phyloP scores from a whole-genome alignment of 768 basidiomycete species.

The Leccinum aurantiacum region DNA sequence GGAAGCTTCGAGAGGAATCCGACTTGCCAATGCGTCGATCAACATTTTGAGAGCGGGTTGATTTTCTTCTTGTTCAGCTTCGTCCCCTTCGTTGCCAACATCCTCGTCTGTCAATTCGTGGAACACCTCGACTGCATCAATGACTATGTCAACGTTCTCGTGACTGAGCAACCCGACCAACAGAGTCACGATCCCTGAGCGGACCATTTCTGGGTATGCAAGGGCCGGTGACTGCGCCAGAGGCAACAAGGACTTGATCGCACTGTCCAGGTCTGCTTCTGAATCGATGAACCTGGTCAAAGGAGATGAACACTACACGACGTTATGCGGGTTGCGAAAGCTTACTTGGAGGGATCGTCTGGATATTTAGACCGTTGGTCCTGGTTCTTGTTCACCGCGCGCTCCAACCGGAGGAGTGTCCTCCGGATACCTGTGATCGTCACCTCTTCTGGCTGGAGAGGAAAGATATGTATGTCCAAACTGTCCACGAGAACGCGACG shows the following conservation, averaged over 20 bases:
- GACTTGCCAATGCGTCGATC: constrained; percentile 71
- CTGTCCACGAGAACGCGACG: neutral
- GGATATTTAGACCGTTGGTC: constrained; percentile 96
- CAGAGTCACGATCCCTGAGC: constrained; percentile 64
- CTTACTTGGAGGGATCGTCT: constrained; percentile 86
- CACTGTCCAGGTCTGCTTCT: constrained; percentile 88
- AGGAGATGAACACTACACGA: constrained; percentile 5
- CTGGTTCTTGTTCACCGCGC: constrained; percentile 91
- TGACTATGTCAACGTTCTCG: constrained; percentile 97
- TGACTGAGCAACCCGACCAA: constrained; percentile 88
- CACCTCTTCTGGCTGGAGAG: constrained; percentile 59
- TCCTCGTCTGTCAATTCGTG: constrained; percentile 98
- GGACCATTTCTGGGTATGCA: constrained; percentile 88
- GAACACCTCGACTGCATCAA: constrained; percentile 89
- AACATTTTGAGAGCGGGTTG: constrained; percentile 73
- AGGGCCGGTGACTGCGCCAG: constrained; percentile 80
- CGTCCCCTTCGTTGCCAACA: constrained; percentile 75
- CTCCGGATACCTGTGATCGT: constrained; percentile 70
- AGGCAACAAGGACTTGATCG: constrained; percentile 85
- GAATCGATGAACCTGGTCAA: constrained; percentile 93
- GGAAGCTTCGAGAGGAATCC: neutral
- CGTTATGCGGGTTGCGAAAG: neutral
- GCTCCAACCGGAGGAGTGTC: constrained; percentile 78
- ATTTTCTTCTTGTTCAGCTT: constrained; percentile 57
- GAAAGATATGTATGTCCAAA: constrained; percentile 2